A percentile compares a stretch with the other conserved stretches of the same genome.
These are phyloP conservation scores for Orbilia brochopaga DNA, from an alignment of 2,329 filamentous ascomycete species.

Conservation along the genomic window DNA sequence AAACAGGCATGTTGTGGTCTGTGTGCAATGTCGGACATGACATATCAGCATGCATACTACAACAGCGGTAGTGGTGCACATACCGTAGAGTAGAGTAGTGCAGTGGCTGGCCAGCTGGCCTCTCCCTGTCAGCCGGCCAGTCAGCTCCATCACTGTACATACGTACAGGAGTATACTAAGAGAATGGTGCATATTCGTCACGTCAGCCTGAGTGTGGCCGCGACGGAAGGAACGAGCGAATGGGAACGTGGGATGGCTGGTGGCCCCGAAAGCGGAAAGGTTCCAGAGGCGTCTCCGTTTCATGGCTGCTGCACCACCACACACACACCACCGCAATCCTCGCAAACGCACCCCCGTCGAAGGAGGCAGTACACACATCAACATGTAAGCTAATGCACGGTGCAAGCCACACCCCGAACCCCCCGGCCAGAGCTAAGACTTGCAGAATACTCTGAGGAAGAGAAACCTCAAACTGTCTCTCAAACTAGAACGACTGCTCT, in stretches of 20 bases:
- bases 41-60: no score
- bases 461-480: conserved; percentile 29
- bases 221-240: background rate
- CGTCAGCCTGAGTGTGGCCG: background rate
- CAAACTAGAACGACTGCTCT: background rate
- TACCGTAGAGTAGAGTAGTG: no score
- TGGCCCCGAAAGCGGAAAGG: background rate
- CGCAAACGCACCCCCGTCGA: background rate
- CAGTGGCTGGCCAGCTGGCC: no score
- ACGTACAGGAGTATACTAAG: no score
- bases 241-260: conserved; percentile 5
- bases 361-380: conserved; percentile 29
- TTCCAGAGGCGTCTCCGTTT: conserved; percentile 3
- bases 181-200: background rate
- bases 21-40: no score
- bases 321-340: no score
- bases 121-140: background rate
- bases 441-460: conserved; percentile 25
- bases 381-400: conserved; percentile 18
- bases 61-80: no score
- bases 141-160: background rate
- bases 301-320: conserved; percentile 25
- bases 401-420: conserved; percentile 40
- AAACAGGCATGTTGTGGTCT: background rate
- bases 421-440: conserved; percentile 36